Evolutionary conservation across 139 green algal genomes (phyloP), one percentile per base, ranked within the genome.

Genomic region (Tetraselmis chui): DNA sequence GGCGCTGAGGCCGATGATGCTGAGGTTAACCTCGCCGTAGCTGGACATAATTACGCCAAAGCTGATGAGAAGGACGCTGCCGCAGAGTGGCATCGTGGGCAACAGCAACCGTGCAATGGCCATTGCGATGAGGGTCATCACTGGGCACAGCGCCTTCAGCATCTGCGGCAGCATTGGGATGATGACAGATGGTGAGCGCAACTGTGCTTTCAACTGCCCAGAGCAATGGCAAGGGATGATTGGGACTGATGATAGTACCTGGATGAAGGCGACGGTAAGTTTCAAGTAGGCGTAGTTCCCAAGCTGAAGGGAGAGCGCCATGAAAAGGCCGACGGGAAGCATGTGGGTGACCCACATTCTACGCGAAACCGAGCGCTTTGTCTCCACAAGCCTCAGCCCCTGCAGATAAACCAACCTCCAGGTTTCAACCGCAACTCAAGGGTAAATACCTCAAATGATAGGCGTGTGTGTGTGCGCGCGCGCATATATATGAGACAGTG

Each of bases 81-180:
- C 2, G 2, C 97, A 91, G 22, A 97, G 88, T 0, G 80, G 83
- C 1, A 79, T 31, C 1, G 85, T 92, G 32, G 94, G 94, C 22
- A 88, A 84, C 83, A 97, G 94, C 45, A 98, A 84, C 0, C 86
- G 67, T 0, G 92, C 88, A 0, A 93, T 26, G 82, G 97, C 97
- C 0, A 98, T 89, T 1, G 88, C 89, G 0, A 94, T 0, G 94
- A 98, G 97, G 0, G 94, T 97, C 29, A 96, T 92, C n/a, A 98
- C 91, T 0, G 94, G 94, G 1, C 93, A 97, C 87, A 98, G 96
- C 0, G 93, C 92, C 85, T 96, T 81, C 75, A 91, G 85, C 85
- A 91, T 89, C 79, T 82, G 82, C 11, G 11, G n/a, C n/a, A n/a
- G n/a, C n/a, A n/a, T n/a, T n/a, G n/a, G n/a, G n/a, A n/a, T n/a